phyloP scores from a whole-genome alignment of 78 protist species.

The Creolimax fragrantissima region DNA sequence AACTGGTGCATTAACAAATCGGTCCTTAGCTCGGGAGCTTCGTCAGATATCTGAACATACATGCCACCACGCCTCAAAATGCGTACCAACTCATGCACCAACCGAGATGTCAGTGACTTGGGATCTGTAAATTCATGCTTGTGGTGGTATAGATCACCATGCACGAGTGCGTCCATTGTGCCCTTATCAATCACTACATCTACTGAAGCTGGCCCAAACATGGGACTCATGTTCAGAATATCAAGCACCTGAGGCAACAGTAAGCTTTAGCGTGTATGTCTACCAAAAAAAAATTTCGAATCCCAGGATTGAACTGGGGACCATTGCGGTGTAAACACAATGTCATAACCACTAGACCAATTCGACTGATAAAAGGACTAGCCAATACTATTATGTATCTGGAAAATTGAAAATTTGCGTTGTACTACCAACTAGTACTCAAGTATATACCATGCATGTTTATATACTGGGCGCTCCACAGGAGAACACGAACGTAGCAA shows the following conservation, averaged over 20 bases:
- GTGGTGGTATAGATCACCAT: neutral
- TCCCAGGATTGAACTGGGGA: too few species aligned
- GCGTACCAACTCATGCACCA: neutral
- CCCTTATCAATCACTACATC: neutral
- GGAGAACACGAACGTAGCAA: neutral
- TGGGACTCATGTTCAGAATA: neutral
- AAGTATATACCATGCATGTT: neutral
- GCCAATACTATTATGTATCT: neutral
- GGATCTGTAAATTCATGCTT: neutral
- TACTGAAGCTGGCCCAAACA: neutral
- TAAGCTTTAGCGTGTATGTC: too few species aligned
- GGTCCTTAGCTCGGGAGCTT: neutral
- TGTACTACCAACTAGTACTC: neutral
- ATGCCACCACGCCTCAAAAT: neutral
- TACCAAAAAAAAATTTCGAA: too few species aligned
- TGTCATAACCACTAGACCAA: too few species aligned
- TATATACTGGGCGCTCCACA: neutral
- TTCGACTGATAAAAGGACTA: neutral
- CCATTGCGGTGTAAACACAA: too few species aligned
- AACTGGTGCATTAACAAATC: neutral
- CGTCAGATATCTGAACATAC: neutral
- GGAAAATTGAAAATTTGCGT: neutral
- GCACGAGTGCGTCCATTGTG: neutral
- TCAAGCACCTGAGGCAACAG: neutral
- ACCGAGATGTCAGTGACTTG: neutral